Evolutionary conservation across 805 yeast species (phyloP), one percentile per base, ranked within the genome.

Genomic region (Lipomyces lipofer): DNA sequence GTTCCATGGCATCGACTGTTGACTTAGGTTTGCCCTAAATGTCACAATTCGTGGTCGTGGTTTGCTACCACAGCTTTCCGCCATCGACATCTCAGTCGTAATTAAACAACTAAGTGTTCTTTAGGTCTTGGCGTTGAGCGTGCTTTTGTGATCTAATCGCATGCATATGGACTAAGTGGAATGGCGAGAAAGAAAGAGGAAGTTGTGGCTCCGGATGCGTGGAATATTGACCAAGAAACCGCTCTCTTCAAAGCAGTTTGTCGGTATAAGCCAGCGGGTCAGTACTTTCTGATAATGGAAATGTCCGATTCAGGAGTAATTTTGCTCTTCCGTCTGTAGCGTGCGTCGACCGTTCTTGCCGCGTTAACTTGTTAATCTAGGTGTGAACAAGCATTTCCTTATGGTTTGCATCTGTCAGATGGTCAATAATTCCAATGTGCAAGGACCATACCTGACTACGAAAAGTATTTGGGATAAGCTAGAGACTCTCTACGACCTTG

Each of bases 221-320:
- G 94, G 92, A 71, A 75, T 13, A 65, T 75, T 2, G 82, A 79
- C 42, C 85, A 84, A 54, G 91, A 86, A 64, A 79, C 81, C 30
- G 74, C 75, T 56, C 74, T 86, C 24, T 78, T 85, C 62, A 72
- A 79, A 51, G 79, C 86, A 47, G 74, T 84, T 1, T 81, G 88
- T 60, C 82, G 79, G 63, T 76, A 74, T 70, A 84, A 83, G 66
- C 94, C 94, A 0, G 84, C 83, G 0, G 95, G 95, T 1, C 65
- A 67, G 29, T 64, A 73, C n/a, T 6, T 15, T n/a, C n/a, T n/a
- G n/a, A n/a, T n/a, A n/a, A n/a, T n/a, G n/a, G n/a, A n/a, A n/a
- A n/a, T n/a, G n/a, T n/a, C n/a, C n/a, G n/a, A n/a, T n/a, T n/a
- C n/a, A n/a, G n/a, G n/a, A n/a, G n/a, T n/a, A n/a, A n/a, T n/a